Percentiles rank a stretch among this genome's conserved stretches.
phyloP scores from a whole-genome alignment of 192 early-diverging fungal species.

The Allomyces arbusculus region DNA sequence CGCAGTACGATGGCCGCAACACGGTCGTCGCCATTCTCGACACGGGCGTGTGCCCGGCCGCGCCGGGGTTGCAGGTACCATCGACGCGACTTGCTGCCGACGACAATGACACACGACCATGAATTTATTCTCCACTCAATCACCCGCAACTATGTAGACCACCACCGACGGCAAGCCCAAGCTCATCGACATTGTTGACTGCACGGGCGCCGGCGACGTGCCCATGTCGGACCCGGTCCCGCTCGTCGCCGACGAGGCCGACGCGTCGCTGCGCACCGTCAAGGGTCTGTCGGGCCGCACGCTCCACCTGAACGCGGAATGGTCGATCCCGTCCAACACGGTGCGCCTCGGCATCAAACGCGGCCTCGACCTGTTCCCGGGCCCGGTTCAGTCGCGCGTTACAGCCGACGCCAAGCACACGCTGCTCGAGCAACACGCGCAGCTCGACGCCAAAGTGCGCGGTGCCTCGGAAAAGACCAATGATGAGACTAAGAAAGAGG shows the following conservation, averaged over 20 bases:
- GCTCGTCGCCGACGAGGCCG: conserved; percentile 18
- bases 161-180: conserved; percentile 81
- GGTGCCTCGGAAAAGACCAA: conserved; percentile 20
- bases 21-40: conserved; percentile 83
- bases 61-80: conserved; percentile 46
- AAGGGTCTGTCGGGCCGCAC: conserved; percentile 55
- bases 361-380: conserved; percentile 54
- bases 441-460: conserved; percentile 18
- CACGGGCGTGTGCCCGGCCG: conserved; percentile 85
- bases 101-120: no score
- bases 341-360: conserved; percentile 71
- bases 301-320: conserved; percentile 40
- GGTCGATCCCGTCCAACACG: conserved; percentile 62
- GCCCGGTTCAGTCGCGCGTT: conserved; percentile 20
- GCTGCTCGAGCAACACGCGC: conserved; percentile 23
- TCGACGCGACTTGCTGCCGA: no score
- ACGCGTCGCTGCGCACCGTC: conserved; percentile 25
- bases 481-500: conserved; percentile 7
- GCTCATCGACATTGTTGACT: conserved; percentile 81
- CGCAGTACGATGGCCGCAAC: conserved; percentile 71
- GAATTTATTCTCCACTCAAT: no score
- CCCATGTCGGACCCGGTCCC: conserved; percentile 35
- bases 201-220: conserved; percentile 50
- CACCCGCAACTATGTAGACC: conserved; percentile 2
- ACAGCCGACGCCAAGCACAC: conserved; percentile 25